phyloP scores from a whole-genome alignment of 2,329 filamentous ascomycete genomes.

The Stemphylium beticola region DNA sequence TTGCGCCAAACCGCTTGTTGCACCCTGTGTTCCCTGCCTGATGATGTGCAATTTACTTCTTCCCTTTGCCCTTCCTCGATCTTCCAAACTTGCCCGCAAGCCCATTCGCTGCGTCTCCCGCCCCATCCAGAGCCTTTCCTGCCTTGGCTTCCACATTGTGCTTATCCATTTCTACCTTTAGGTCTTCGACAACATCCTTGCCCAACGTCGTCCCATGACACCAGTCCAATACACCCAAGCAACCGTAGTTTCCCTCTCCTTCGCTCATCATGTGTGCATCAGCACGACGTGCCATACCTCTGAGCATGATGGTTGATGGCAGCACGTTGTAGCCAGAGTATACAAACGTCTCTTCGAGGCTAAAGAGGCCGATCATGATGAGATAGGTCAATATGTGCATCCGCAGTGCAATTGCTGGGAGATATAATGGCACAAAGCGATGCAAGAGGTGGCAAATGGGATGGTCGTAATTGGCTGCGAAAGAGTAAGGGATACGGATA shows the following conservation, averaged over 20 bases:
- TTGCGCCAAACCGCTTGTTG: not conserved
- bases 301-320: slow-evolving; percentile 63
- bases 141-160: slow-evolving; percentile 57
- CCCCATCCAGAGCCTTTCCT: slow-evolving; percentile 45
- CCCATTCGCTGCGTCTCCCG: slow-evolving; percentile 38
- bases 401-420: slow-evolving; percentile 69
- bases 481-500: slow-evolving; percentile 63
- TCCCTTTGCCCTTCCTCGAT: slow-evolving; percentile 37
- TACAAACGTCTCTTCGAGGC: slow-evolving; percentile 69
- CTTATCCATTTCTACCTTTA: slow-evolving; percentile 63
- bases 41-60: slow-evolving; percentile 21
- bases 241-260: slow-evolving; percentile 66
- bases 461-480: slow-evolving; percentile 72
- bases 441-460: slow-evolving; percentile 68
- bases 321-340: slow-evolving; percentile 71
- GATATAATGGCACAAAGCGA: slow-evolving; percentile 68
- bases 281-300: slow-evolving; percentile 62
- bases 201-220: slow-evolving; percentile 51
- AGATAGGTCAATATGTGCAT: slow-evolving; percentile 77
- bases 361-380: slow-evolving; percentile 66
- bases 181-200: slow-evolving; percentile 64
- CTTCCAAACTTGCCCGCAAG: slow-evolving; percentile 36
- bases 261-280: slow-evolving; percentile 65
- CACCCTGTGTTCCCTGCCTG: not conserved
- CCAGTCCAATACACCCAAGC: slow-evolving; percentile 63